phyloP scores from a whole-genome alignment of 1,284 basidiomycete species.

The Coniferiporia weirii region DNA sequence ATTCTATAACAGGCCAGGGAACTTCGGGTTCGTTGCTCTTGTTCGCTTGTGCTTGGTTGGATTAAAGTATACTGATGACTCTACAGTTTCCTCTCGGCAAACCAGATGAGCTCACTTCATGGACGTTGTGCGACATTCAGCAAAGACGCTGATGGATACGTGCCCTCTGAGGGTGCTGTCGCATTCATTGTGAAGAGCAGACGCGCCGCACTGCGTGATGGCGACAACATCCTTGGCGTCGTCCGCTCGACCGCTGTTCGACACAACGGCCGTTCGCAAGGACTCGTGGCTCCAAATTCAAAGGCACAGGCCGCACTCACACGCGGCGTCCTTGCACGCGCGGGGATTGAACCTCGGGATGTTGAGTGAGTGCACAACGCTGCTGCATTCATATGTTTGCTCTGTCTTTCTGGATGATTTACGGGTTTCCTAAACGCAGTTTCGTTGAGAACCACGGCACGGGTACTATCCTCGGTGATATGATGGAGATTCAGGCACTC shows the following conservation, averaged over 20 bases:
- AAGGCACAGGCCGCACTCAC: conserved; percentile 32
- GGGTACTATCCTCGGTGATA: conserved; percentile 33
- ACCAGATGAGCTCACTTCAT: conserved; percentile 32
- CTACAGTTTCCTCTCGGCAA: conserved; percentile 26
- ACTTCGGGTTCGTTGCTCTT: conserved; percentile 6
- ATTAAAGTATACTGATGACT: not conserved
- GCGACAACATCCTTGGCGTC: conserved; percentile 31
- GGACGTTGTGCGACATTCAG: conserved; percentile 34
- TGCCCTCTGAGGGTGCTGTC: conserved; percentile 31
- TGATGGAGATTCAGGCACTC: conserved; percentile 33
- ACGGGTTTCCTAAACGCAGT: conserved; percentile 18
- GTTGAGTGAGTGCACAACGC: conserved; percentile 29
- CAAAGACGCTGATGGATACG: conserved; percentile 32
- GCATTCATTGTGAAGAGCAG: conserved; percentile 31
- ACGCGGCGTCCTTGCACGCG: conserved; percentile 26
- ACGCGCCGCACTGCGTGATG: conserved; percentile 30
- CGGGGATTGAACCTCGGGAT: conserved; percentile 27
- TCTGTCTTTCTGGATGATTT: not conserved
- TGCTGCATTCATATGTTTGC: not conserved
- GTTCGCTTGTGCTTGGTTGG: not conserved
- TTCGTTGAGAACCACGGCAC: conserved; percentile 36
- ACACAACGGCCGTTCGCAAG: conserved; percentile 34
- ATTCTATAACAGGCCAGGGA: conserved; percentile 17
- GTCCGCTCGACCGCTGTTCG: conserved; percentile 29
- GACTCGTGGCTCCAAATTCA: conserved; percentile 32